Base-by-base conservation (phyloP, 352 stramenopile species). In the Aphanomyces euteiches region DNA sequence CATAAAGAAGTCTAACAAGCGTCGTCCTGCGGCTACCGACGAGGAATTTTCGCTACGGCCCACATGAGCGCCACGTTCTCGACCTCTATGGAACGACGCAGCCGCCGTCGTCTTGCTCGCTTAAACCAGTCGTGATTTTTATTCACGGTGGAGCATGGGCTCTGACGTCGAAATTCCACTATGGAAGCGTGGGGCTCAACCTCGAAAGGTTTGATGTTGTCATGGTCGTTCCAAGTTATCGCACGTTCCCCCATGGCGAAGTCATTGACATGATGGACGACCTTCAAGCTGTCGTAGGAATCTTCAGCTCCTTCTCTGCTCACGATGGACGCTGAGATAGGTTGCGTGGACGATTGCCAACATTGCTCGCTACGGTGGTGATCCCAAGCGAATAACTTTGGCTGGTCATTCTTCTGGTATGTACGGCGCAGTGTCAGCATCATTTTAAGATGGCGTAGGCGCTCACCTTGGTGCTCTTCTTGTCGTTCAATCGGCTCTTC, bases 251-350 rank as follows among this genome's bases (percentile, higher is more conserved):
- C 1, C 80, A 79, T 10, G 88, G 83, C 3, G 82, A 83, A 36
- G 80, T 97, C 38, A 57, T 87, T 36, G 87, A 95, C 43, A 97
- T 98, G 89, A 79, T 95, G 34, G 60, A 94, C 47, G 92, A 98
- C 77, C 77, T 97, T 13, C 78, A 96, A 40, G 76, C 78, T 17
- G 81, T 83, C 66, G 83, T 92, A 73, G 13, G 79, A 28, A 28
- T 75, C 34, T 4, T 3, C 1, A 15, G 8, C n/a, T 72, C 17
- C 1, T 37, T 39, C 37, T 41, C 10, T 10, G 3, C 7, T 40
- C 34, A 8, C 38, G 28, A 58, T 8, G 64, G 13, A 17, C 67
- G 36, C 17, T 34, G 10, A 12, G 57, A 1, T 57, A 92, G 84
- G 69, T 90, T 38, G 75, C 78, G 37, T 92, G 85, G 83, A 74